Evolutionary conservation across 352 stramenopile species (phyloP).

Genomic region (Phytophthora meadii): DNA sequence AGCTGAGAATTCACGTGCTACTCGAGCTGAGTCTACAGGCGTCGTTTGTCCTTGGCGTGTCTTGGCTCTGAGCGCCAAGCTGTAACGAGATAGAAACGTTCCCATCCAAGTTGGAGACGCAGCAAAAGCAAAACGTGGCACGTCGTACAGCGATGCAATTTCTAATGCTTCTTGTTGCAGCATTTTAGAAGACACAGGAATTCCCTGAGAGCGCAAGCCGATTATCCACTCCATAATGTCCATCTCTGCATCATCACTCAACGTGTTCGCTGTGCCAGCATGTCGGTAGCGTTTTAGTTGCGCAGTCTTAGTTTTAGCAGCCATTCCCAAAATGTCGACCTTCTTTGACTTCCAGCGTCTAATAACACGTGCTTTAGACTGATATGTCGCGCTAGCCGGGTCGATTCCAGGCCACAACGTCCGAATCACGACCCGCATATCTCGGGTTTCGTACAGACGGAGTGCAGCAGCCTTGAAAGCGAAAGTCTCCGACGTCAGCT

Average conservation of each 20-base stretch:
- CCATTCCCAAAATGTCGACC: too few species aligned
- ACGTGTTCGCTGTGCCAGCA: neutral
- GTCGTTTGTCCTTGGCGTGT: conserved; percentile 13
- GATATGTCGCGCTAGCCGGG: too few species aligned
- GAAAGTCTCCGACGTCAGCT: too few species aligned
- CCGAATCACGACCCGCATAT: too few species aligned
- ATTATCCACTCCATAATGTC: neutral
- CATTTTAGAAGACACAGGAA: neutral
- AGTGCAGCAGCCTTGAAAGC: too few species aligned
- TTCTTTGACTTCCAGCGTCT: too few species aligned
- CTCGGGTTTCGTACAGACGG: too few species aligned
- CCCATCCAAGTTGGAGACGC: conserved; percentile 9
- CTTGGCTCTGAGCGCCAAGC: conserved; percentile 4
- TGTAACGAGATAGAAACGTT: conserved; percentile 7
- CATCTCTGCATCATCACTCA: neutral
- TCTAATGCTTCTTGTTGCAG: neutral
- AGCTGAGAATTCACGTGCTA: conserved; percentile 8
- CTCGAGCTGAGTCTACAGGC: neutral
- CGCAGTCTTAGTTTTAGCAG: neutral
- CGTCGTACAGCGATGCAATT: neutral
- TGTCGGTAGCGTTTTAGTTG: neutral
- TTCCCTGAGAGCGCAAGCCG: neutral
- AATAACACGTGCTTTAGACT: too few species aligned
- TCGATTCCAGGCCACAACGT: too few species aligned
- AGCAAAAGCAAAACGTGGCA: neutral